Evolutionary conservation across 345 rosid genomes (phyloP).

Genomic region (Acer negundo): DNA sequence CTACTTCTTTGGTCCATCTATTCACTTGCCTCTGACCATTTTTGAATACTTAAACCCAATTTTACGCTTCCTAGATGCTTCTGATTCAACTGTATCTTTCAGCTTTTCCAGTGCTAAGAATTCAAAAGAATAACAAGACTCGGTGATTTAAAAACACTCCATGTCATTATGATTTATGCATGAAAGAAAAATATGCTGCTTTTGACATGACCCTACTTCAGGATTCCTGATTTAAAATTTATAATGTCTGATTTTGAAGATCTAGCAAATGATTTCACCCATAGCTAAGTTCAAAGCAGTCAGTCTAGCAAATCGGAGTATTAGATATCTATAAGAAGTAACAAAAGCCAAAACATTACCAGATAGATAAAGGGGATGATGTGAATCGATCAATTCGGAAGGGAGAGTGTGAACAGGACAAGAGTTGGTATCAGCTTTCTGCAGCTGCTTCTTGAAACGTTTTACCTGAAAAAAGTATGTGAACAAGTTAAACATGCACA

Average conservation of each 20-base stretch:
- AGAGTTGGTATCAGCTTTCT: conserved; percentile 66
- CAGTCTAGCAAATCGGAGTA: neutral
- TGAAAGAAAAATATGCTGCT: neutral
- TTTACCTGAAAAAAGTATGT: conserved; percentile 57
- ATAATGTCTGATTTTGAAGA: neutral
- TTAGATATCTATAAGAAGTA: neutral
- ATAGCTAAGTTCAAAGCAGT: neutral
- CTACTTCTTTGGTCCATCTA: conserved; percentile 18
- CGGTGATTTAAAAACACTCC: neutral
- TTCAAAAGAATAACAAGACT: conserved; percentile 14
- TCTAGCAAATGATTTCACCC: neutral
- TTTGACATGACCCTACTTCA: neutral
- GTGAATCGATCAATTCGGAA: conserved; percentile 48
- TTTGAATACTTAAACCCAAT: conserved; percentile 43
- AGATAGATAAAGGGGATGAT: conserved; percentile 44
- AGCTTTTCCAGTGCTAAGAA: conserved; percentile 74
- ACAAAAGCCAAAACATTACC: conserved; percentile 52
- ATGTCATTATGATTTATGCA: neutral
- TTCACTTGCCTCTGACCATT: conserved; percentile 30
- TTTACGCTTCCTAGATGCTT: conserved; percentile 58
- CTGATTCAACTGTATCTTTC: conserved; percentile 66
- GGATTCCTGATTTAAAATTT: neutral
- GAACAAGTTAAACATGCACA: conserved; percentile 7
- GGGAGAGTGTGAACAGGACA: conserved; percentile 60
- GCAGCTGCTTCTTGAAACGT: conserved; percentile 69